Base-by-base conservation (phyloP, 768 basidiomycete species). In the Tephrocybe rancida region DNA sequence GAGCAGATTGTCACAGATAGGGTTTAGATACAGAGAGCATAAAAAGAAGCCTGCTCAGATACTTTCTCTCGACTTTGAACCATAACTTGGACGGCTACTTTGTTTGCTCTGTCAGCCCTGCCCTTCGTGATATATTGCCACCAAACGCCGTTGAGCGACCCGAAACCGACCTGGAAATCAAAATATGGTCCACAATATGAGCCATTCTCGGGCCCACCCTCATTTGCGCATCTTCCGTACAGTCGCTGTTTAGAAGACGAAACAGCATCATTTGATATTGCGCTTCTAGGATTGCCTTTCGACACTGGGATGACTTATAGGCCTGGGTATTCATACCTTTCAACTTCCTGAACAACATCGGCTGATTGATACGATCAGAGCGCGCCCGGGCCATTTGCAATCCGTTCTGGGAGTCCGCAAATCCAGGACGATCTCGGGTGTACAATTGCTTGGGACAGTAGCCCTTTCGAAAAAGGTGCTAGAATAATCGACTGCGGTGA, bases 401-500 rank as follows among this genome's bases (percentile, higher is more conserved):
- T 95, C 58, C 84, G 94, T 38, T 86, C 86, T 3, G 90, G 91
- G 2, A 88, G 87, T 63, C 76, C 88, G 49, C 74, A 90, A 42
- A 86, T 88, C 63, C 69, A 77, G n/a, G 70, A 74, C 8, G 53
- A 67, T n/a, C 69, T 78, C 14, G 86, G 85, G 1, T 90, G 88
- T 62, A 87, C 86, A 0, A 66, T 90, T 54, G 74, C 85, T 16
- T 92, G 90, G 90, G 76, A 76, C 8, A 76, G 71, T 42, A 85
- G 86, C 61, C 90, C 90, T 6, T 90, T 85, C 59, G 69, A 70
- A 9, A 70, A 70, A 49, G 83, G 81, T 5, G 70, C 73, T 29
- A 85, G 76, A 56, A 74, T 92, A 57, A 62, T 94, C 24, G 94
- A 95, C 62, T 95, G 93, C 58, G 92, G 90, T 42, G 93, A 95